Base-by-base conservation (phyloP, 1,284 basidiomycete genomes). In the Leucoagaricus sp. region DNA sequence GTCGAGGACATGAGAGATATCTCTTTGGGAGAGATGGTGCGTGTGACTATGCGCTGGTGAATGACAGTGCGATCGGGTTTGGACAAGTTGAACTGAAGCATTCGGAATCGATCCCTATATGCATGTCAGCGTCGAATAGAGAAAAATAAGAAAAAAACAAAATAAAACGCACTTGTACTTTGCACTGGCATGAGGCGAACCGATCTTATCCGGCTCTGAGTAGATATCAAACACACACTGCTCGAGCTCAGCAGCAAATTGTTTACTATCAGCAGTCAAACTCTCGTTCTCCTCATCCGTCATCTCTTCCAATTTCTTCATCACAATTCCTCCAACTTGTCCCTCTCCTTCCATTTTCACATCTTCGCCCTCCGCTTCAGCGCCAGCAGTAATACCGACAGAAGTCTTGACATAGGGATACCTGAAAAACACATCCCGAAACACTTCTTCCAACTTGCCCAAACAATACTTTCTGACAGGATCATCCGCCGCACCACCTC, bases 1-100 rank as follows among this genome's bases (percentile, higher is more conserved):
- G 89, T 90, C 15, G 89, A 89, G 31, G 90, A 89, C 89, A 94
- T 92, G 49, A 83, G 76, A 44, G 91, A 86, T 57, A 94, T 82
- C 61, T 86, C 85, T 66, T 80, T 78, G 4, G 91, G 82, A 47
- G 83, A 74, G 42, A 94, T 83, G 58, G 76, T 76, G 40, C 78
- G 78, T 23, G 81, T 81, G 29, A 84, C 84, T 66, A 94, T 91
- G 63, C 88, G 86, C 66, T 81, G 82, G 70, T 92, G 90, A 59
- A 93, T 79, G 57, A 79, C 75, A 58, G 85, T 80, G 65, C 90
- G 87, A 67, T 93, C 91, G 65, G 74, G 69, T 73, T 92, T 86
- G 74, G 77, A 86, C 65, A 93, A 72, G 71, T 93, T 93, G 73
- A 92, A 93, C 57, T 83, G 84, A 55, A 93, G 78, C 83, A 86